Base-by-base conservation (phyloP, 352 stramenopile genomes). In the Phytophthora quininea region DNA sequence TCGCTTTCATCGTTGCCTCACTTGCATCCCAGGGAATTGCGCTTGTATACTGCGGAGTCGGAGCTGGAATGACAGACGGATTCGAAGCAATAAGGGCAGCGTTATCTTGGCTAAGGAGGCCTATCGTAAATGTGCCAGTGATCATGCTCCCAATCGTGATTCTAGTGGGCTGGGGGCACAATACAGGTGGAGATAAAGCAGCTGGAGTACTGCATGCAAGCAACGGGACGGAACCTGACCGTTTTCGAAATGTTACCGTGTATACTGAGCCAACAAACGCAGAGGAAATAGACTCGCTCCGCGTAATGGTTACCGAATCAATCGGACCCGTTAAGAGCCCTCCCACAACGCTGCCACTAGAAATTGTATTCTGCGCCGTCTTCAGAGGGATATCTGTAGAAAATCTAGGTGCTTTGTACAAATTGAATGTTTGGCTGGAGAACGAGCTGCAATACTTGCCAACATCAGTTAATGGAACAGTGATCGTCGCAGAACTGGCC, bases 1-100 rank as follows among this genome's bases (percentile, higher is more conserved):
- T 67, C 4, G 38, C 76, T 47, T 97, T 87, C 45, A 94, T 63
- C 19, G 67, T 51, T 1, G 86, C 76, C 15, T 96, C 69, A 4
- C 78, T 88, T 10, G 78, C 79, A 60, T 98, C 92, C 88, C 96
- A 87, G 35, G 79, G 62, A 82, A 93, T 88, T 37, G 54, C 37
- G 1, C 2, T 6, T 7, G 56, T 65, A 42, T 65, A 75, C 3
- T 62, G 14, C 4, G 54, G 19, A 0, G 74, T 88, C 3, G 66
- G 53, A 3, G 64, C 47, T 1, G 32, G 10, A 27, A 54, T 14
- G 3, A 24, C 19, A 24, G 19, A 24, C 4, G 54, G 19, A 0
- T 73, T 88, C 3, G 66, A 50, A 3, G 64, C 47, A 1, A 33
- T 8, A 27, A 54, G 14, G 3, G 32, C 52, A 1, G 54, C 57